Evolutionary conservation across 106 monocot genomes (phyloP), one percentile per base, ranked within the genome.

Genomic region (Phalaenopsis aphrodite): DNA sequence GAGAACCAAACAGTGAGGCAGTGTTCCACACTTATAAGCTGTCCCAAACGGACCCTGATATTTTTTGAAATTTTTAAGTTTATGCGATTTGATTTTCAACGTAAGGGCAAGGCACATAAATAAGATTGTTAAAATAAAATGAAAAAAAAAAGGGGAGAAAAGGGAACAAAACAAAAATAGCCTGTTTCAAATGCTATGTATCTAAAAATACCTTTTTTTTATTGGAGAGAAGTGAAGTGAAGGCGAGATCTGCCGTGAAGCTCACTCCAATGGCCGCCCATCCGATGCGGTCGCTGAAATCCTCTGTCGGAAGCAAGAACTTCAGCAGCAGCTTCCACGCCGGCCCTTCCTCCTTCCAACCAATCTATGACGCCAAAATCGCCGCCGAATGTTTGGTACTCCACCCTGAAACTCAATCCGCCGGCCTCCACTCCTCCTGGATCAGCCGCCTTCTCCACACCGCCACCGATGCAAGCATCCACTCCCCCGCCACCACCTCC

Each of bases 401-500:
- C 9, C 64, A 11, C 52, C 52, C 11, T 0, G 64, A 65, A 65
- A 24, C 21, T 4, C n/a, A 19, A n/a, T 24, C 64, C 6, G 14
- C 58, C 18, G 64, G 19, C 24, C 64, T 65, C n/a, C 64, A 19
- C 64, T 65, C 64, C 5, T 65, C 64, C 64, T 65, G 64, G 64
- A 65, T 65, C 64, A 65, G 64, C 64, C 64, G 64, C 64, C 64
- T 65, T 7, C 64, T 19, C 64, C n/a, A n/a, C 64, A 24, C 64
- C 9, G 21, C 64, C 21, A 5, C 23, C 64, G 23, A 7, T 9
- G 64, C 19, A 19, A 9, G 64, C 23, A 65, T 65, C 24, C 64
- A 65, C 1, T 65, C 19, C 19, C 58, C 64, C n/a, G 64, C 6
- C 64, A 65, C 21, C 5, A 24, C 24, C 21, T 65, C 64, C 21